Conservation (phyloP, 495 filamentous ascomycete species). For the Penicillium cosmopolitanum region DNA sequence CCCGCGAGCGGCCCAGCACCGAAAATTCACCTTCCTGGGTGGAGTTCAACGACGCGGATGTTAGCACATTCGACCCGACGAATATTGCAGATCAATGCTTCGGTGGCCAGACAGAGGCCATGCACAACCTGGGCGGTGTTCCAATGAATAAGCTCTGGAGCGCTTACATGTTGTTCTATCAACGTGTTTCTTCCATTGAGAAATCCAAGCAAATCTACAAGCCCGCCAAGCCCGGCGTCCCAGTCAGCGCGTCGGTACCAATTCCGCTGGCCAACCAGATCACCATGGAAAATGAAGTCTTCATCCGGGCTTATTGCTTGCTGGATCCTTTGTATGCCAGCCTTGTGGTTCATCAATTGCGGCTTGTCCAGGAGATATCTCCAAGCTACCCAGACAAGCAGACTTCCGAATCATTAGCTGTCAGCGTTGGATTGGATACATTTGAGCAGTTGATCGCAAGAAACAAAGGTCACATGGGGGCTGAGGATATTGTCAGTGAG, state of each 20-base stretch:
- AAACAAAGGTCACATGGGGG: constrained; percentile 68
- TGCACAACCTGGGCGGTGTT: constrained; percentile 45
- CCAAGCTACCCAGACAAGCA: constrained; percentile 54
- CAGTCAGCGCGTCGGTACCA: constrained; percentile 62
- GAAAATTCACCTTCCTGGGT: constrained; percentile 67
- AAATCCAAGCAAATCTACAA: constrained; percentile 31
- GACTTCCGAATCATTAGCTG: constrained; percentile 58
- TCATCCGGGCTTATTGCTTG: constrained; percentile 79
- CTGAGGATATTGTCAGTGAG: constrained; percentile 57
- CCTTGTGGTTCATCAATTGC: constrained; percentile 66
- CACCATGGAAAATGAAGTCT: constrained; percentile 68
- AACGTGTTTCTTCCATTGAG: constrained; percentile 71
- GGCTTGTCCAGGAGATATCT: constrained; percentile 43
- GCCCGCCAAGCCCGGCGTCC: constrained; percentile 38
- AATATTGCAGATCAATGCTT: constrained; percentile 77
- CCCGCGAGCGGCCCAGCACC: constrained; percentile 73
- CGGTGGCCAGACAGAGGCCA: constrained; percentile 66
- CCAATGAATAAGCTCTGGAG: constrained; percentile 72
- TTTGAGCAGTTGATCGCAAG: constrained; percentile 79
- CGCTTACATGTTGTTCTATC: constrained; percentile 98
- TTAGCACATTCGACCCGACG: constrained; percentile 71
- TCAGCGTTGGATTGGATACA: constrained; percentile 72
- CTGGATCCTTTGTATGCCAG: constrained; percentile 72
- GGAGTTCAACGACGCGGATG: constrained; percentile 90
- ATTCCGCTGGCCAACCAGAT: constrained; percentile 62